phyloP scores from a whole-genome alignment of 164 flowering plant genomes.

The Vitis labrusca region DNA sequence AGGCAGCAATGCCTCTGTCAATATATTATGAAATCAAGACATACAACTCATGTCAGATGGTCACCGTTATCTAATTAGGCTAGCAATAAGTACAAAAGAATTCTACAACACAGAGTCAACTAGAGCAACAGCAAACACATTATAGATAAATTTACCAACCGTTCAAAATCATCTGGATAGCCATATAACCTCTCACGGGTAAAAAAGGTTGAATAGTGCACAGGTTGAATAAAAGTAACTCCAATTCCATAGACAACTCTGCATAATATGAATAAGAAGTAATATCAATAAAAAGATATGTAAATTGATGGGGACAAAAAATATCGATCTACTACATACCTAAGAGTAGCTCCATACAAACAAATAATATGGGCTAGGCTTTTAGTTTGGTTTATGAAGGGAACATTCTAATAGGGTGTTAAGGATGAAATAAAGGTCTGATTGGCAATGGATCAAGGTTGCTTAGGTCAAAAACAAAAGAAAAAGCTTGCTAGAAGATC shows the following conservation, averaged over 20 bases:
- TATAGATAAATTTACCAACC: conserved; percentile 38
- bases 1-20: too few relatives aligned
- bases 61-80: not conserved
- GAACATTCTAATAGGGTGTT: too few relatives aligned
- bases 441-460: too few relatives aligned
- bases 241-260: conserved; percentile 74
- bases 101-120: not conserved
- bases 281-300: conserved; percentile 1
- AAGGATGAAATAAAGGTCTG: too few relatives aligned
- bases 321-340: too few relatives aligned
- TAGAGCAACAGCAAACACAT: not conserved
- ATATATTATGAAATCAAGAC: not conserved
- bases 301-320: not conserved
- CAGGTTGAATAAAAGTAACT: conserved; percentile 71
- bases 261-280: conserved; percentile 17
- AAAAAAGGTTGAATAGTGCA: conserved; percentile 56
- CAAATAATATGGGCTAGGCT: too few relatives aligned
- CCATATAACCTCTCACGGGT: conserved; percentile 68
- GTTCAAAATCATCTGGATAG: conserved; percentile 79
- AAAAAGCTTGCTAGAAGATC: too few relatives aligned
- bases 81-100: not conserved
- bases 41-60: not conserved
- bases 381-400: too few relatives aligned
- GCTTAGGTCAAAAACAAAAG: too few relatives aligned
- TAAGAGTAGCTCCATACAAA: too few relatives aligned